phyloP scores from a whole-genome alignment of 495 filamentous ascomycete species.

The Hyaloscypha finlandica region DNA sequence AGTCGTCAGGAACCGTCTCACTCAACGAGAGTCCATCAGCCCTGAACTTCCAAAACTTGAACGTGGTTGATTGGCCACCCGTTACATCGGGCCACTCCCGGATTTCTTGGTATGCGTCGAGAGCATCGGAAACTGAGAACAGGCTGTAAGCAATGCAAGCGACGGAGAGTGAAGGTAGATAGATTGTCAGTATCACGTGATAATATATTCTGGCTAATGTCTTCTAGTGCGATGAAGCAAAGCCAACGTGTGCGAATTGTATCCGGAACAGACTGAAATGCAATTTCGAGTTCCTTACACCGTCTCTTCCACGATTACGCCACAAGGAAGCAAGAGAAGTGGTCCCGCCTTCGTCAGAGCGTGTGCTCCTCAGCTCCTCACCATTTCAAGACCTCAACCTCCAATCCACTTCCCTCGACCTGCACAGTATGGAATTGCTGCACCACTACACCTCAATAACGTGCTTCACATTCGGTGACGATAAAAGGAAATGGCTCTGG shows the following conservation, averaged over 20 bases:
- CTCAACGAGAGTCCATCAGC: too few relatives aligned
- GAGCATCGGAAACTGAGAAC: constrained; percentile 16
- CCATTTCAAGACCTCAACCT: background rate
- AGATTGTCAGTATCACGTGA: background rate
- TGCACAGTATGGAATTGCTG: constrained; percentile 30
- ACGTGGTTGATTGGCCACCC: too few relatives aligned
- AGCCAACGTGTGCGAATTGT: constrained; percentile 10
- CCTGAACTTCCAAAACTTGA: too few relatives aligned
- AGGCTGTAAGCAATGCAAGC: constrained; percentile 19
- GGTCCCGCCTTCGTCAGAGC: background rate
- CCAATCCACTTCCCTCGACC: constrained; percentile 3
- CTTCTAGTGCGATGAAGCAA: constrained; percentile 19
- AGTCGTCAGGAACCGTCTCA: too few relatives aligned
- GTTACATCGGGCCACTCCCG: too few relatives aligned
- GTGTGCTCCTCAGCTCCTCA: background rate
- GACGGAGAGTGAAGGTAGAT: constrained; percentile 15
- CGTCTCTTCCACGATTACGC: background rate
- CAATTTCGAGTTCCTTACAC: constrained; percentile 19
- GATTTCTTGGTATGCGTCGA: constrained; percentile 3
- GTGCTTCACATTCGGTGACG: constrained; percentile 22
- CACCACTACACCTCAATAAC: constrained; percentile 31
- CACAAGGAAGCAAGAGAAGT: background rate
- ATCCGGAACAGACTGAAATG: constrained; percentile 9
- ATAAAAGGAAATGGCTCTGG: constrained; percentile 31
- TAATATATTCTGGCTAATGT: background rate